These are phyloP conservation scores for Glaciozyma martinii DNA, from an alignment of 768 basidiomycete species.

Conservation along the genomic window DNA sequence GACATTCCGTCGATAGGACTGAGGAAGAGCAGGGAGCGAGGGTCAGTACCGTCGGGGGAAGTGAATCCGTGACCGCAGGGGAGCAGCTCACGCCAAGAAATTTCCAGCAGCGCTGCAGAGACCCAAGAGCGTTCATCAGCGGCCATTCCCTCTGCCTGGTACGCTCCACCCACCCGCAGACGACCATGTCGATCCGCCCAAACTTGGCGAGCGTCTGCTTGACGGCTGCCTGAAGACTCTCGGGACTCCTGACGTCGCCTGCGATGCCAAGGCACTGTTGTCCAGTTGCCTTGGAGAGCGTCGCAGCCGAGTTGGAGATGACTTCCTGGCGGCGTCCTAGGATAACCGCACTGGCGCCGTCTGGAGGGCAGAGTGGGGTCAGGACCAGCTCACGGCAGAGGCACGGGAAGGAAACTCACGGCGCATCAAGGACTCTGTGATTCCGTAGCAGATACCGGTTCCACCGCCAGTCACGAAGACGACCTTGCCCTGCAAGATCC, in stretches of 20 bases:
- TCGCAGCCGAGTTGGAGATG: slow-evolving; percentile 57
- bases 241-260: slow-evolving; percentile 74
- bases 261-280: slow-evolving; percentile 59
- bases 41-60: too few relatives aligned
- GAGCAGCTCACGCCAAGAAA: slow-evolving; percentile 54
- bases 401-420: background rate
- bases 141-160: background rate
- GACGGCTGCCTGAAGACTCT: slow-evolving; percentile 44
- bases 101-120: slow-evolving; percentile 67
- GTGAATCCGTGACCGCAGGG: too few relatives aligned
- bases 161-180: slow-evolving; percentile 57
- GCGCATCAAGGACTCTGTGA: background rate
- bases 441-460: slow-evolving; percentile 73
- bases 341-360: slow-evolving; percentile 76
- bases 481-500: slow-evolving; percentile 78
- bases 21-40: too few relatives aligned
- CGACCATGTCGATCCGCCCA: slow-evolving; percentile 87
- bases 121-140: background rate
- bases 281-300: slow-evolving; percentile 63
- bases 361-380: background rate
- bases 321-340: slow-evolving; percentile 74
- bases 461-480: slow-evolving; percentile 64
- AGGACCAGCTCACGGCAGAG: background rate
- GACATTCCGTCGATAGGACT: too few relatives aligned
- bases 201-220: slow-evolving; percentile 61